Evolutionary conservation across 2,329 filamentous ascomycete species (phyloP).

Genomic region (Dryadomyces sulphureus): DNA sequence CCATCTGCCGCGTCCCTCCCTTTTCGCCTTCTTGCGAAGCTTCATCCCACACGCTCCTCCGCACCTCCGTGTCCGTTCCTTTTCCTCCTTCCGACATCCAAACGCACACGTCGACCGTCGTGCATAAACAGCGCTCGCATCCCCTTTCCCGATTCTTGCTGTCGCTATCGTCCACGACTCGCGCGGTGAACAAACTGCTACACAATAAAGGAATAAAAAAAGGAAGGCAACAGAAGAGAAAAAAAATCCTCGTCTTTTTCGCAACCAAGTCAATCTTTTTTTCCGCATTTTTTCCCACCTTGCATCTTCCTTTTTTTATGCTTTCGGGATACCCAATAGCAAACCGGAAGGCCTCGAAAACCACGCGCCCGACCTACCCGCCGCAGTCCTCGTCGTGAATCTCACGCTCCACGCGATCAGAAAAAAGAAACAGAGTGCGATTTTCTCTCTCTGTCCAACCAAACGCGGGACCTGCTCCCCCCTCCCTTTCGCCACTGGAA

Average conservation of each 20-base stretch:
- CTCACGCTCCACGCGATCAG: too few relatives aligned
- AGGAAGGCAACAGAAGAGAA: not conserved
- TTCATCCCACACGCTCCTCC: not conserved
- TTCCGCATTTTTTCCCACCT: not conserved
- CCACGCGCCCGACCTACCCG: not conserved
- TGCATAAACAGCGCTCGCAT: not conserved
- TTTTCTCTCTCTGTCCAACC: too few relatives aligned
- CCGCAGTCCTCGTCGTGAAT: not conserved
- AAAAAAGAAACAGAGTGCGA: too few relatives aligned
- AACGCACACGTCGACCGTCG: not conserved
- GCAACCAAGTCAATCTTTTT: not conserved
- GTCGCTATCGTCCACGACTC: not conserved
- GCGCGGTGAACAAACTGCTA: not conserved
- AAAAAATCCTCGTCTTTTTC: not conserved
- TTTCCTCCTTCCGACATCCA: not conserved
- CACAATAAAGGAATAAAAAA: not conserved
- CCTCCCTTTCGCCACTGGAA: not conserved
- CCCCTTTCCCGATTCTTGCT: not conserved
- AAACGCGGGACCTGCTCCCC: too few relatives aligned
- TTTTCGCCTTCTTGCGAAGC: not conserved
- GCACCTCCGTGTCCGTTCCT: too few relatives aligned
- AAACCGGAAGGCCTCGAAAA: not conserved
- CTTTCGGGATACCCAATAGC: not conserved
- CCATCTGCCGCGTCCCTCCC: not conserved
- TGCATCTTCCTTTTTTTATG: not conserved